Base-by-base conservation (phyloP, 2,329 filamentous ascomycete species). In the Clarireedia homoeocarpa region DNA sequence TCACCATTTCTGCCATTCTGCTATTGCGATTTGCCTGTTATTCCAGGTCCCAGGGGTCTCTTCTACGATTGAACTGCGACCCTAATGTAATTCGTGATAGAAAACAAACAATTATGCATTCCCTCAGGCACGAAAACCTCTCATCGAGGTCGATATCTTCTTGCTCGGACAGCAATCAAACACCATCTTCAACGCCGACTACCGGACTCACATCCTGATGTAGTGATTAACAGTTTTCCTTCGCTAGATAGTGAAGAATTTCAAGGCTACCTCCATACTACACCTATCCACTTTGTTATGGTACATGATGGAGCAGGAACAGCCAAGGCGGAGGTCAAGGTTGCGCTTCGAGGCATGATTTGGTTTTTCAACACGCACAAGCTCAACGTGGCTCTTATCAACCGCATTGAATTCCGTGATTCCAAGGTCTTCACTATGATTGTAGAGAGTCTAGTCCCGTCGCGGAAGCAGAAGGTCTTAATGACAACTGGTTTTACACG, bases 251-350 rank as follows among this genome's bases (percentile, higher is more conserved):
- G 77, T 42, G 50, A 67, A 0, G 71, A 71, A 0, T 90, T 88
- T 62, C 58, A 68, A 5, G 63, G 74, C 1, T 87, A 88, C 63
- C 71, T 88, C 1, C 61, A 71, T 2, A 65, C 67, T 1, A 75
- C 77, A 24, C 77, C 81, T 0, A 72, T 83, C 3, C 84, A 87
- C 65, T 88, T 90, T 62, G 71, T 89, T 52, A 79, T 91, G 73
- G 81, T 79, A 52, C 84, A 88, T 61, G 83, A 89, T 66, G 85
- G 84, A 17, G 63, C 70, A 48, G 26, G 36, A 12, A 9, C 24
- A 9, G 48, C 20, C 14, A 39, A 52, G 5, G 53, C 57, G 20
- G 61, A 63, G 24, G 57, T 51, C n/a, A 70, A 61, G 52, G 56
- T 54, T 27, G 62, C 61, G 56, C 66, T 67, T 76, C 62, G 64